These are phyloP conservation scores for Alternaria viburni DNA, from an alignment of 2,329 filamentous ascomycete species.

Conservation along the genomic window DNA sequence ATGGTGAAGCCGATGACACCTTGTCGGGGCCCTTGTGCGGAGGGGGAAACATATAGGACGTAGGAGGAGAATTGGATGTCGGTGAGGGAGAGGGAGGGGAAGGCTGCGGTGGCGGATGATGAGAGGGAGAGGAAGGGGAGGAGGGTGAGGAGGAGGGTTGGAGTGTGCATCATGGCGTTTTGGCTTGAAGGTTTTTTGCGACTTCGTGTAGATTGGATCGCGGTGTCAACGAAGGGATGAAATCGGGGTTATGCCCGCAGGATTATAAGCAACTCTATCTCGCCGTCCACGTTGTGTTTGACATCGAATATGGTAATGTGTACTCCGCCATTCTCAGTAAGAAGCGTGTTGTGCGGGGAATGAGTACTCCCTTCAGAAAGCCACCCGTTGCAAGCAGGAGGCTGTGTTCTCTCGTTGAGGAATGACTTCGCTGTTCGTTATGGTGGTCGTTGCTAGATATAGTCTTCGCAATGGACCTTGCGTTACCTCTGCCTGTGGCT, in stretches of 20 bases:
- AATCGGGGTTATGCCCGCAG: neutral
- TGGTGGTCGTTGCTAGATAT: neutral
- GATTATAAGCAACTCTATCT: neutral
- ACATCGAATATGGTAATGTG: neutral
- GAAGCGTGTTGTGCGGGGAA: neutral
- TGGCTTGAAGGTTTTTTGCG: neutral
- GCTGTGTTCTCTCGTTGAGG: neutral
- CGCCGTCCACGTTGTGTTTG: neutral
- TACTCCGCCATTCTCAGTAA: neutral
- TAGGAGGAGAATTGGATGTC: slow-evolving; percentile 5
- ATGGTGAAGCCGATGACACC: slow-evolving; percentile 13
- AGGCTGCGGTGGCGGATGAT: neutral
- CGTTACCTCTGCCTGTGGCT: neutral
- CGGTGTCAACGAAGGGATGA: neutral
- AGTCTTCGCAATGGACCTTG: neutral
- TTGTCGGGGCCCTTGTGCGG: neutral
- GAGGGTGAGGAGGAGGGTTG: neutral
- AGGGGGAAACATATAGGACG: slow-evolving; percentile 11
- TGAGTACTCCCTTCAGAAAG: neutral
- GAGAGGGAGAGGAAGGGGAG: neutral
- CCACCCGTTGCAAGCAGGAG: neutral
- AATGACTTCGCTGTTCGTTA: neutral
- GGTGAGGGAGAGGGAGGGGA: neutral
- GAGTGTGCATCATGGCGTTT: neutral
- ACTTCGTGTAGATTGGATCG: neutral